Percentiles rank a stretch among this genome's conserved stretches.
These are phyloP conservation scores for Saccharomyces uvarum DNA, from an alignment of 1,139 yeast genomes.

Conservation along the genomic window DNA sequence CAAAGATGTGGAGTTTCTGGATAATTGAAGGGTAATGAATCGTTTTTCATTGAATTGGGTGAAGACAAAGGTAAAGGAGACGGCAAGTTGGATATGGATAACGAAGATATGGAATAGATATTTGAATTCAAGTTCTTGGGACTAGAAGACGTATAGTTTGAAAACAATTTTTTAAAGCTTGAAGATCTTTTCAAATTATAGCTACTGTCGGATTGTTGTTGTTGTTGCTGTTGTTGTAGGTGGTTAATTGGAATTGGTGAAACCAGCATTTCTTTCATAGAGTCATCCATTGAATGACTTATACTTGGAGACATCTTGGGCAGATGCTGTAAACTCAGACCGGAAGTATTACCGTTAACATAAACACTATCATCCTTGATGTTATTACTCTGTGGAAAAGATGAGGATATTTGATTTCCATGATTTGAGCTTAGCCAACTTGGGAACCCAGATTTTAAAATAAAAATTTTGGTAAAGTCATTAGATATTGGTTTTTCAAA, in stretches of 20 bases:
- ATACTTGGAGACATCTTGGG: slow-evolving; percentile 19
- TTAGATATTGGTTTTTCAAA: slow-evolving; percentile 22
- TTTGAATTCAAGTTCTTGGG: neutral
- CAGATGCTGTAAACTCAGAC: slow-evolving; percentile 17
- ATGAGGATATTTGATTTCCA: slow-evolving; percentile 2
- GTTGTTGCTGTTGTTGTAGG: slow-evolving; percentile 10
- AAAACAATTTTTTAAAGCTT: slow-evolving; percentile 17
- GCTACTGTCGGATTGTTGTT: slow-evolving; percentile 11
- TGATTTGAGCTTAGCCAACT: slow-evolving; percentile 17
- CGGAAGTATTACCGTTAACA: slow-evolving; percentile 21
- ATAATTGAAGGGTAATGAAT: slow-evolving; percentile 6
- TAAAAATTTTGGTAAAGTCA: slow-evolving; percentile 13
- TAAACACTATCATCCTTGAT: slow-evolving; percentile 18
- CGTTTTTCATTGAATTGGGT: neutral
- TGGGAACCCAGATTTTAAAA: slow-evolving; percentile 20
- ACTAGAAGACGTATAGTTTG: neutral
- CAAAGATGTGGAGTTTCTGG: slow-evolving; percentile 18
- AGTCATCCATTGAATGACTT: slow-evolving; percentile 15
- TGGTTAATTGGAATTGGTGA: slow-evolving; percentile 7
- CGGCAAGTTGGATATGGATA: slow-evolving; percentile 2
- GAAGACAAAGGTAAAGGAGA: slow-evolving; percentile 2
- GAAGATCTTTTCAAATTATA: slow-evolving; percentile 15
- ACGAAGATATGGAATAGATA: slow-evolving; percentile 1
- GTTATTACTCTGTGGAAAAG: slow-evolving; percentile 1
- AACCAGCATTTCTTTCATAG: slow-evolving; percentile 21